Percentiles rank a stretch among this genome's conserved stretches.
Evolutionary conservation across 129 eudicot genomes (phyloP).

Genomic region (Mikania micrantha): DNA sequence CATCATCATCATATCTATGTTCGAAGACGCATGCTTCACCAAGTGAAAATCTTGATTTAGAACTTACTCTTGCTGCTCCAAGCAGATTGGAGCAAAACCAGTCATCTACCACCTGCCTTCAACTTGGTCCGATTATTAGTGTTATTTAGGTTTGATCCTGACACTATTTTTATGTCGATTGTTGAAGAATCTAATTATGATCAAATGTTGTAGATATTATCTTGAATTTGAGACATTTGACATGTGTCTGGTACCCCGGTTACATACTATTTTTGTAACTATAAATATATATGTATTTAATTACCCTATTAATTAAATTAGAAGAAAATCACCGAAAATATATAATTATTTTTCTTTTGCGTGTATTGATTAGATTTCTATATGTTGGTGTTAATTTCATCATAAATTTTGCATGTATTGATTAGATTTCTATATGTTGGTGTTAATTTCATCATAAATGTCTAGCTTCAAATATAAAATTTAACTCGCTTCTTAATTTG

Average conservation of each 20-base stretch:
- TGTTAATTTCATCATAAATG: no score
- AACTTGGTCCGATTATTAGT: conserved; percentile 44
- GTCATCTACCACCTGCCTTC: conserved; percentile 30
- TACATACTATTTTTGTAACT: conserved; percentile 14
- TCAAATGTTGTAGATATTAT: conserved; percentile 13
- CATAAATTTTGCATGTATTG: no score
- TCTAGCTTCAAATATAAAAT: no score
- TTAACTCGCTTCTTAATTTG: no score
- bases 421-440: no score
- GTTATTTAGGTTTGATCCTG: conserved; percentile 26
- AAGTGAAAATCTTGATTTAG: conserved; percentile 35
- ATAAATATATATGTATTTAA: neutral
- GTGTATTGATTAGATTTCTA: no score
- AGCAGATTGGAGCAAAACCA: conserved; percentile 31
- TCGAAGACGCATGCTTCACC: conserved; percentile 28
- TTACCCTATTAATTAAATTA: conserved; percentile 8
- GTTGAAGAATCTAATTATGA: conserved; percentile 14
- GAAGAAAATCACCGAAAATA: neutral
- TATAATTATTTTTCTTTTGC: no score
- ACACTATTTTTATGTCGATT: neutral
- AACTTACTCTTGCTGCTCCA: conserved; percentile 55
- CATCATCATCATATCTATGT: no score
- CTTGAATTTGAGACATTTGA: conserved; percentile 14
- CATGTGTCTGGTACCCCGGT: neutral
- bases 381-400: no score